A percentile compares a stretch with the other conserved stretches of the same genome.
These are phyloP conservation scores for Fagopyrum esculentum DNA, from an alignment of 148 eudicot species.

Conservation along the genomic window DNA sequence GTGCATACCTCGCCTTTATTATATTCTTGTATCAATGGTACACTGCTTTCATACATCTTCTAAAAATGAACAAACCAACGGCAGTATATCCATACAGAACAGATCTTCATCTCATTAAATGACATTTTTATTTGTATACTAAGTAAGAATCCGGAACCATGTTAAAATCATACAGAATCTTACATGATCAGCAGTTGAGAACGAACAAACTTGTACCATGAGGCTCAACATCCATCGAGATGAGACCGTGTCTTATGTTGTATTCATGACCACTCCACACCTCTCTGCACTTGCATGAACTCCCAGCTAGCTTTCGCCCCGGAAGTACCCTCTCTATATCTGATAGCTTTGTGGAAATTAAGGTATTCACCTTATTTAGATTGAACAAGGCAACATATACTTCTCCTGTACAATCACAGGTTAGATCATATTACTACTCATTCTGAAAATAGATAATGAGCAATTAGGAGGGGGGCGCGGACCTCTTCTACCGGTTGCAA, in stretches of 20 bases:
- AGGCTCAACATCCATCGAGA: constrained; percentile 46
- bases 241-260: constrained; percentile 24
- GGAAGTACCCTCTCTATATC: constrained; percentile 48
- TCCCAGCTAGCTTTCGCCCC: constrained; percentile 16
- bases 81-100: neutral
- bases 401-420: constrained; percentile 44
- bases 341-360: constrained; percentile 41
- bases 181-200: constrained; percentile 18
- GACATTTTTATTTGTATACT: neutral
- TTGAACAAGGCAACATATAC: constrained; percentile 80
- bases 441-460: neutral
- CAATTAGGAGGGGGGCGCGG: neutral
- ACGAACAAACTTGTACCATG: constrained; percentile 69
- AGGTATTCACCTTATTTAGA: constrained; percentile 33
- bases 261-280: constrained; percentile 57
- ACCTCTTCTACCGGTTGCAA: constrained; percentile 86
- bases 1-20: neutral
- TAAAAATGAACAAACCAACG: neutral
- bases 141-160: neutral
- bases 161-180: neutral
- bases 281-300: constrained; percentile 46
- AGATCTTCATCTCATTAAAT: neutral
- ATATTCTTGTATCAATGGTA: neutral
- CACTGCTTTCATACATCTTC: neutral
- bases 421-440: neutral